Percentiles rank a stretch among this genome's conserved stretches.
phyloP scores from a whole-genome alignment of 1,139 yeast species.

The Yamadazyma dushanensis region DNA sequence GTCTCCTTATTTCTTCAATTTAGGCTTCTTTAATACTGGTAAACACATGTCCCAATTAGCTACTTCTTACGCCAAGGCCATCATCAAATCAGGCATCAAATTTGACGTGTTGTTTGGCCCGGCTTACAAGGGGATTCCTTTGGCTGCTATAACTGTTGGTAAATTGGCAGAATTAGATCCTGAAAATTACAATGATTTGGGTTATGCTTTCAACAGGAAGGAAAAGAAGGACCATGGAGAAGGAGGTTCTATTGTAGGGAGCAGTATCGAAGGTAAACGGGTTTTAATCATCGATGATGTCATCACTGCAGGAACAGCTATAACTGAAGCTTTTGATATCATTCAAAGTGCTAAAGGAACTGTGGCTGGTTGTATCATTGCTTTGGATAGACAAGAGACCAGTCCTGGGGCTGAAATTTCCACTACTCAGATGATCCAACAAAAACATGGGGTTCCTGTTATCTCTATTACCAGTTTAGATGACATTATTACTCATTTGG shows the following conservation, averaged over 20 bases:
- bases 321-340: constrained; percentile 87
- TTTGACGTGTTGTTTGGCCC: constrained; percentile 96
- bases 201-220: constrained; percentile 79
- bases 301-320: constrained; percentile 98
- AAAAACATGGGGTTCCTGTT: constrained; percentile 78
- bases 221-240: constrained; percentile 98
- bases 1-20: constrained; percentile 96
- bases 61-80: constrained; percentile 84
- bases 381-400: constrained; percentile 92
- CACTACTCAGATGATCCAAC: constrained; percentile 79
- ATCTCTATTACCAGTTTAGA: constrained; percentile 73
- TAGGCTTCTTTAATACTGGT: constrained; percentile 87
- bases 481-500: constrained; percentile 69
- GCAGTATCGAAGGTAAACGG: constrained; percentile 65
- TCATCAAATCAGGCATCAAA: constrained; percentile 74
- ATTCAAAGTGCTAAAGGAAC: constrained; percentile 69
- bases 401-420: constrained; percentile 66
- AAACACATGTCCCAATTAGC: constrained; percentile 76
- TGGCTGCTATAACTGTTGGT: constrained; percentile 90
- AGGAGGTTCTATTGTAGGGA: constrained; percentile 94
- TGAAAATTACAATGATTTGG: constrained; percentile 62
- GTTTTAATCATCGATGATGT: constrained; percentile 92
- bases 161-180: constrained; percentile 90
- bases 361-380: constrained; percentile 83
- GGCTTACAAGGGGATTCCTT: constrained; percentile 95